Evolutionary conservation across 768 basidiomycete species (phyloP).

Genomic region (Pisolithus orientalis): DNA sequence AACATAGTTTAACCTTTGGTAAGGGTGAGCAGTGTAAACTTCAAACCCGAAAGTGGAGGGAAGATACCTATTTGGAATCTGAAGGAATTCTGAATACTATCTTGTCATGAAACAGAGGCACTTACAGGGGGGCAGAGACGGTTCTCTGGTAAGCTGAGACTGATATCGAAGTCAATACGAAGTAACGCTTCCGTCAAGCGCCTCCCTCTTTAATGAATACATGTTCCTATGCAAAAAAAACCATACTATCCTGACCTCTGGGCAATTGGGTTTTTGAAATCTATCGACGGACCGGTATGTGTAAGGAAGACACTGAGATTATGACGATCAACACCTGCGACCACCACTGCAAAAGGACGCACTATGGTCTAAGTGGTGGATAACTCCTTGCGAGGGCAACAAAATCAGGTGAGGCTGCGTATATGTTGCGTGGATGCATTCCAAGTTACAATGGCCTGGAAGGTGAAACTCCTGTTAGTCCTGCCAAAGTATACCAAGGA

Average conservation of each 20-base stretch:
- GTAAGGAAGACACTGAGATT: constrained; percentile 21
- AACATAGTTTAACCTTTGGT: constrained; percentile 73
- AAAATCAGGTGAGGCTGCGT: constrained; percentile 52
- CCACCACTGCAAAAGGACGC: constrained; percentile 10
- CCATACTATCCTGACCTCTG: constrained; percentile 45
- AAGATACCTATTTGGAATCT: constrained; percentile 72
- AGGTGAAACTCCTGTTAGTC: not conserved
- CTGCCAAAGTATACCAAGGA: not conserved
- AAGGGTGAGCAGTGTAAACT: not conserved
- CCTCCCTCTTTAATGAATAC: constrained; percentile 34
- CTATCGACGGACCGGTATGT: constrained; percentile 40
- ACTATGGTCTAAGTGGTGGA: constrained; percentile 53
- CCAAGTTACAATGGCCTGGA: too few relatives aligned
- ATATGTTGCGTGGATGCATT: constrained; percentile 31
- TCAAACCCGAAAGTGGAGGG: not conserved
- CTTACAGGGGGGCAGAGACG: constrained; percentile 85
- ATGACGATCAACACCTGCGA: constrained; percentile 3
- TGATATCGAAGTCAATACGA: constrained; percentile 63
- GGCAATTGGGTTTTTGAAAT: constrained; percentile 69
- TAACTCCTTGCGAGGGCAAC: constrained; percentile 46
- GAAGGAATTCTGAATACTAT: not conserved
- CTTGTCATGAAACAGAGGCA: constrained; percentile 2
- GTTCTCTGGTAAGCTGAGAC: constrained; percentile 55
- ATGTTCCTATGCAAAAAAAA: not conserved
- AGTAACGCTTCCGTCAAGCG: constrained; percentile 76